phyloP scores from a whole-genome alignment of 148 eudicot genomes.

The Simmondsia chinensis region DNA sequence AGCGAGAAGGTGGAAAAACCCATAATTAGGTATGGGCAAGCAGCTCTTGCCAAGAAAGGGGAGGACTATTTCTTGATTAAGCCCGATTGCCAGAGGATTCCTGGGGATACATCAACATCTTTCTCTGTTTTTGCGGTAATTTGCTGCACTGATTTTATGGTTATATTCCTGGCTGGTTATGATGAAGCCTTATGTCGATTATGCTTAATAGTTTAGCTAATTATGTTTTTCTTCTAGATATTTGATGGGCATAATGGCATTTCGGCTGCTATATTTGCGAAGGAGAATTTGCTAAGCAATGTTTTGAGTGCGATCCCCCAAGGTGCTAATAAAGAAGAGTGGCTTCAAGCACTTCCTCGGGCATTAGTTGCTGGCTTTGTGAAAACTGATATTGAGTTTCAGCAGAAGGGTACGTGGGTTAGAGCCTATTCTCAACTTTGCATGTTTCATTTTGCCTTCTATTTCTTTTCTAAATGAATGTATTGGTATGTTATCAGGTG shows the following conservation, averaged over 20 bases:
- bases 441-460: too few species aligned
- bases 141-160: conserved; percentile 1
- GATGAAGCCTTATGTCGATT: conserved; percentile 1
- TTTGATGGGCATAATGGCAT: conserved; percentile 98
- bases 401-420: conserved; percentile 80
- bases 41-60: conserved; percentile 94
- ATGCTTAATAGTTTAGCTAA: conserved; percentile 3
- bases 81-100: conserved; percentile 69
- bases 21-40: conserved; percentile 74
- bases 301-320: conserved; percentile 81
- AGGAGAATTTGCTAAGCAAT: conserved; percentile 76
- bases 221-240: conserved; percentile 34
- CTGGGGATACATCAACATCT: conserved; percentile 61
- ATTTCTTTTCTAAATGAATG: too few species aligned
- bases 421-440: too few species aligned
- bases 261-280: conserved; percentile 87
- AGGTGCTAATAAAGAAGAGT: conserved; percentile 70
- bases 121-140: conserved; percentile 89
- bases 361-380: conserved; percentile 99
- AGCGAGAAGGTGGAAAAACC: conserved; percentile 72
- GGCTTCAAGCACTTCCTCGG: conserved; percentile 93
- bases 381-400: conserved; percentile 95
- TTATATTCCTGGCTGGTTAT: background rate
- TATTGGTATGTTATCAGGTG: conserved; percentile 41
- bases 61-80: conserved; percentile 86